phyloP scores from a whole-genome alignment of 2,329 filamentous ascomycete species.

The Neonectria faginata region DNA sequence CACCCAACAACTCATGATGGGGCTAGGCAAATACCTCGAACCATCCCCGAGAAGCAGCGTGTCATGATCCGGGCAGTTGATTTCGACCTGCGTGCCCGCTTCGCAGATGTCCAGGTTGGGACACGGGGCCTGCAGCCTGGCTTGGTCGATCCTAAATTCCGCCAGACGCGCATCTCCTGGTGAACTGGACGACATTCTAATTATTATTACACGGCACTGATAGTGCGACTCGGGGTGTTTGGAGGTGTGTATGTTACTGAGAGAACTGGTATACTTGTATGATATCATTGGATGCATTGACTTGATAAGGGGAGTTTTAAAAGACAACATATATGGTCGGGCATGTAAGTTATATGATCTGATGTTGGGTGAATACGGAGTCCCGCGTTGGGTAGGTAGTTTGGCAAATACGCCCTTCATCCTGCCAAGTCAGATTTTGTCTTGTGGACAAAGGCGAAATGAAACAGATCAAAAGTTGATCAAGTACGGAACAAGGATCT shows the following conservation, averaged over 20 bases:
- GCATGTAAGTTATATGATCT: too few relatives aligned
- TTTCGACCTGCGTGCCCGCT: conserved; percentile 65
- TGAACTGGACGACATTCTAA: conserved; percentile 40
- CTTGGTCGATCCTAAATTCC: conserved; percentile 59
- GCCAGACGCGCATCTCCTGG: conserved; percentile 62
- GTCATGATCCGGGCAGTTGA: conserved; percentile 68
- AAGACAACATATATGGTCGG: neutral
- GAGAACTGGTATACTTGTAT: neutral
- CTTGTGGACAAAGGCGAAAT: neutral
- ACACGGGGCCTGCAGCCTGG: conserved; percentile 62
- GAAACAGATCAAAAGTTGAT: neutral
- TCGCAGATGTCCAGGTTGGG: conserved; percentile 65
- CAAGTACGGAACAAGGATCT: neutral
- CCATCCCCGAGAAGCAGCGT: conserved; percentile 64
- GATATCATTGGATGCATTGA: neutral
- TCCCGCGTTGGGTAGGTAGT: neutral
- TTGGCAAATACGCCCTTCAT: neutral
- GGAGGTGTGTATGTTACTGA: neutral
- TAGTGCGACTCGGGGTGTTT: neutral
- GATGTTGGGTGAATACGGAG: neutral
- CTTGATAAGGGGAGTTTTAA: neutral
- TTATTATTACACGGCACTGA: neutral
- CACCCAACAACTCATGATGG: conserved; percentile 25
- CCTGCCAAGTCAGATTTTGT: neutral
- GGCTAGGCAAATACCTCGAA: conserved; percentile 32